Evolutionary conservation across 2,329 filamentous ascomycete genomes (phyloP), one percentile per base, ranked within the genome.

Genomic region (Clonostachys solani): DNA sequence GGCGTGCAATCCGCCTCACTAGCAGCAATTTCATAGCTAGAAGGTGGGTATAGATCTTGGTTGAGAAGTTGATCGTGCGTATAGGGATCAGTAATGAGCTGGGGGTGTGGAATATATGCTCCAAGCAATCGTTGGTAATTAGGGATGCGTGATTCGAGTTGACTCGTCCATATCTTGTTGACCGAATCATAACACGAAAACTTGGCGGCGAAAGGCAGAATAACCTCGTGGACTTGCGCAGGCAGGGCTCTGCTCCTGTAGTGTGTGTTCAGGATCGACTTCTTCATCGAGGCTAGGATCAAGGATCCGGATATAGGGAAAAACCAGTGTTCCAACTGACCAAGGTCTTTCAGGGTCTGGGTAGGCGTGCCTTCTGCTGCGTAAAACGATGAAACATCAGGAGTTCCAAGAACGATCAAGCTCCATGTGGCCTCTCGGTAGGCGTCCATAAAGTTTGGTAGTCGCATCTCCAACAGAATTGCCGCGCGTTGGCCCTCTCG

Each of bases 11-110:
- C 59, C 0, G 65, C 60, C 33, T 78, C 74, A 12, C 63, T 77
- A 1, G 79, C 74, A 34, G 81, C 60, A 1, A 77, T 65, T 6
- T 76, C 64, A 49, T 82, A 81, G 0, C 80, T 84, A 0, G 77
- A 73, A 1, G 73, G 80, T 8, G 59, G 62, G 2, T 62, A 49
- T 47, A 63, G 9, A 35, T 58, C 13, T 4, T 47, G 42, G 34
- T 47, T 12, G 38, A 49, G 47, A 33, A 17, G 29, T 17, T 40
- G n/a, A 13, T 33, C 45, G 13, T 42, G n/a, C 17, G 7, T 19
- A 16, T 51, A 51, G 15, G 56, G 56, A 44, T 58, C 56, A 0
- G 3, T 12, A 60, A 19, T 0, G 47, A 48, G 5, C 15, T 29
- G 9, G 54, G 23, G 23, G 23, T 29, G 23, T 29, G 23, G 55